A percentile compares a stretch with the other conserved stretches of the same genome.
These are phyloP conservation scores for Dysphania ambrosioides DNA, from an alignment of 148 eudicot species.

Conservation along the genomic window DNA sequence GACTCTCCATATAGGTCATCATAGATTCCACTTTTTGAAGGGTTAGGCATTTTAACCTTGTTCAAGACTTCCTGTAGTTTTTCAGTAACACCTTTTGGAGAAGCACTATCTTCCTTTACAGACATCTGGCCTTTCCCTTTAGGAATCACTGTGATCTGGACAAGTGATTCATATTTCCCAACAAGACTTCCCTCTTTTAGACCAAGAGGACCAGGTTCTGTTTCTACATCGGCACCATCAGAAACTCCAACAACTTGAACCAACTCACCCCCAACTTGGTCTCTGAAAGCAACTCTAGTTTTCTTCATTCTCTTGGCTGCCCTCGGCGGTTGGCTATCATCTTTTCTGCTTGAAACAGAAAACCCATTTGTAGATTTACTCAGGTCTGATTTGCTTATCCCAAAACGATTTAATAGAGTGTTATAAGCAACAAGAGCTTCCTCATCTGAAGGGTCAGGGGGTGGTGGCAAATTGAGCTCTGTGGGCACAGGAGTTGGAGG, in stretches of 20 bases:
- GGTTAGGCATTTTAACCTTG: constrained; percentile 65
- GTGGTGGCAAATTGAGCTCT: constrained; percentile 64
- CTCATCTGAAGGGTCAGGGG: constrained; percentile 88
- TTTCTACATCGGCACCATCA: constrained; percentile 94
- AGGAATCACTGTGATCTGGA: constrained; percentile 76
- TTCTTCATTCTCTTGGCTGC: constrained; percentile 66
- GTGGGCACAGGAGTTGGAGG: constrained; percentile 48
- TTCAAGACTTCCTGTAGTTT: constrained; percentile 71
- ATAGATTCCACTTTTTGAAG: constrained; percentile 63
- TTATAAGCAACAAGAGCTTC: constrained; percentile 87
- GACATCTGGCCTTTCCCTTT: constrained; percentile 59
- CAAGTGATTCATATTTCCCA: constrained; percentile 90
- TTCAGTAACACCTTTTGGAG: constrained; percentile 73
- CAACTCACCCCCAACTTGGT: constrained; percentile 89
- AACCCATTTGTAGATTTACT: constrained; percentile 25
- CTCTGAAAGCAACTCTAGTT: constrained; percentile 70
- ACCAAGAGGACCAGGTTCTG: constrained; percentile 92
- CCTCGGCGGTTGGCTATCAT: constrained; percentile 36
- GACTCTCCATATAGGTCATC: constrained; percentile 87
- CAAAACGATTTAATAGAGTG: constrained; percentile 69
- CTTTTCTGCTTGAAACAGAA: constrained; percentile 28
- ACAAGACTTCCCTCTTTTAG: constrained; percentile 98
- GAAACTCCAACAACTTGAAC: constrained; percentile 89
- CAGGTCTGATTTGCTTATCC: constrained; percentile 37
- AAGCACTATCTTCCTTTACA: constrained; percentile 45